These are phyloP conservation scores for Penicillium riverlandense DNA, from an alignment of 495 filamentous ascomycete genomes.

Conservation along the genomic window DNA sequence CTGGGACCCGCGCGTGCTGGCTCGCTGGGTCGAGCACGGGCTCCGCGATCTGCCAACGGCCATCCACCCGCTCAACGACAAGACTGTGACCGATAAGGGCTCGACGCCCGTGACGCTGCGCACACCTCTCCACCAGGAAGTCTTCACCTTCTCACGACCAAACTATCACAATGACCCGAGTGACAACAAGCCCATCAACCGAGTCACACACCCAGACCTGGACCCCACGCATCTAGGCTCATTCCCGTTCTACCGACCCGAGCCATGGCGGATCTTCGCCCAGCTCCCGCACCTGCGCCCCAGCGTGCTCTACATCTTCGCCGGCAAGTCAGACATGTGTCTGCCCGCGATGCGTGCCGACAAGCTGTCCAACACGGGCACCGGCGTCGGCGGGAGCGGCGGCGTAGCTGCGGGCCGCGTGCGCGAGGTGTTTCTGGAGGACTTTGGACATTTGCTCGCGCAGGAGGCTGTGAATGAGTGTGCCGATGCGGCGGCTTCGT, in stretches of 20 bases:
- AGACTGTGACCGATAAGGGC: slow-evolving; percentile 11
- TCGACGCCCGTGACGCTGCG: slow-evolving; percentile 47
- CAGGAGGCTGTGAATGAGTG: slow-evolving; percentile 67
- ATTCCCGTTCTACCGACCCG: slow-evolving; percentile 70
- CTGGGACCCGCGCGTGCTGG: slow-evolving; percentile 70
- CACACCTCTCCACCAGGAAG: slow-evolving; percentile 55
- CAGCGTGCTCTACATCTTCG: slow-evolving; percentile 79
- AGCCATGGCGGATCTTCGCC: slow-evolving; percentile 53
- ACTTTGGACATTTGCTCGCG: slow-evolving; percentile 74
- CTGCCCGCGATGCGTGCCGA: slow-evolving; percentile 37
- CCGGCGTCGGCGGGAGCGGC: slow-evolving; percentile 42
- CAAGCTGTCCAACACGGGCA: slow-evolving; percentile 39
- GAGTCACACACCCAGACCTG: slow-evolving; percentile 41
- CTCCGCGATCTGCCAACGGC: slow-evolving; percentile 56
- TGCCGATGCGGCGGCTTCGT: slow-evolving; percentile 54
- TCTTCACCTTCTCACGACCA: slow-evolving; percentile 53
- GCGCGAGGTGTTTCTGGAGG: slow-evolving; percentile 54
- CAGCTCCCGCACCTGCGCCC: slow-evolving; percentile 66
- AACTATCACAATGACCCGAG: slow-evolving; percentile 37
- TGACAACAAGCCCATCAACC: slow-evolving; percentile 29
- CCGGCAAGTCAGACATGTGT: slow-evolving; percentile 55
- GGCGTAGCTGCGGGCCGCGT: slow-evolving; percentile 59
- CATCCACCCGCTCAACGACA: slow-evolving; percentile 40
- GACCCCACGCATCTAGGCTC: slow-evolving; percentile 26
- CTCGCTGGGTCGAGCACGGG: slow-evolving; percentile 57